A percentile compares a stretch with the other conserved stretches of the same genome.
These are phyloP conservation scores for Eucalyptus marginata DNA, from an alignment of 345 rosid species.

Conservation along the genomic window DNA sequence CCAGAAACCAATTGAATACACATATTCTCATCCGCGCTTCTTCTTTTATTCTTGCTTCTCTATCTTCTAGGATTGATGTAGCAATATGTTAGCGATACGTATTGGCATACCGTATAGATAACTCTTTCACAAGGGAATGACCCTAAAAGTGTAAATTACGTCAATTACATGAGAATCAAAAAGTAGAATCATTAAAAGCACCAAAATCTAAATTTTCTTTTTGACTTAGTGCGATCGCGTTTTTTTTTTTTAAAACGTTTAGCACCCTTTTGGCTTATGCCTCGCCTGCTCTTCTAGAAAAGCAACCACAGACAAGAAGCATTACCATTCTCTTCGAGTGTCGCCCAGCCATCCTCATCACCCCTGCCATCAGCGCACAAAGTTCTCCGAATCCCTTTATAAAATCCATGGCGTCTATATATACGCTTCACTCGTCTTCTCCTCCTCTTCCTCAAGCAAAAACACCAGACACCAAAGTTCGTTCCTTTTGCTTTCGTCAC, in stretches of 20 bases:
- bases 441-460: not conserved
- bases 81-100: not conserved
- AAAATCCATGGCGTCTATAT: not conserved
- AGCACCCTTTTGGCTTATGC: not conserved
- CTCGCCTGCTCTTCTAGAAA: not conserved
- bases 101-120: too few relatives aligned
- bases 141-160: too few relatives aligned
- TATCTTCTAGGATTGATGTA: not conserved
- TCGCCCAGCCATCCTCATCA: not conserved
- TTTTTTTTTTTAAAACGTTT: not conserved
- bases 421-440: too few relatives aligned
- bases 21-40: not conserved
- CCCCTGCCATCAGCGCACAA: not conserved
- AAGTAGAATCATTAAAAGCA: not conserved
- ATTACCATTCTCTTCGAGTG: not conserved
- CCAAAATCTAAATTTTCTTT: not conserved
- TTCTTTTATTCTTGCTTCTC: not conserved
- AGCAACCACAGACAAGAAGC: not conserved
- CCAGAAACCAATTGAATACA: not conserved
- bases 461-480: not conserved
- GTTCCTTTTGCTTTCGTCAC: not conserved
- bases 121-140: not conserved
- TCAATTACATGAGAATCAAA: not conserved
- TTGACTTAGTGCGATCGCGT: not conserved
- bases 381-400: not conserved